A percentile compares a stretch with the other conserved stretches of the same genome.
These are phyloP conservation scores for Artemisia annua DNA, from an alignment of 129 eudicot genomes.

Conservation along the genomic window DNA sequence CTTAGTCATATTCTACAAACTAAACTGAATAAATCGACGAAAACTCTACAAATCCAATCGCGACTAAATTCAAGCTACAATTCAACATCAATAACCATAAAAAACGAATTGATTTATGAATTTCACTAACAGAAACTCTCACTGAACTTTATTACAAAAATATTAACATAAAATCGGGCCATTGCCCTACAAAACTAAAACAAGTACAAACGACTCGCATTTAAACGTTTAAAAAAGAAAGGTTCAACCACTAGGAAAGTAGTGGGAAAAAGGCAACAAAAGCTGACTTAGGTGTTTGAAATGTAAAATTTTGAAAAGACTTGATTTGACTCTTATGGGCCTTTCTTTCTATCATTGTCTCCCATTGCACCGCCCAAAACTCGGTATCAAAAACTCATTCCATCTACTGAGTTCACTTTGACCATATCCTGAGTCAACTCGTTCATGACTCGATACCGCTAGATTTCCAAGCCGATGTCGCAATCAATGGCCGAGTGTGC, in stretches of 20 bases:
- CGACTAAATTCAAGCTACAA: too few relatives aligned
- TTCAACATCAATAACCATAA: neutral
- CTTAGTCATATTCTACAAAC: too few relatives aligned
- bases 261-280: conserved; percentile 29
- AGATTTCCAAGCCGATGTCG: conserved; percentile 84
- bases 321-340: conserved; percentile 45
- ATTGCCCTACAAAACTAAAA: conserved; percentile 23
- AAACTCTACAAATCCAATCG: neutral
- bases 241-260: conserved; percentile 28
- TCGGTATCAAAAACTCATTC: conserved; percentile 3
- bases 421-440: conserved; percentile 29
- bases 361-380: conserved; percentile 30
- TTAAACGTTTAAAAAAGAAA: conserved; percentile 12
- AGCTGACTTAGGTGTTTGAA: conserved; percentile 39
- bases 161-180: conserved; percentile 31
- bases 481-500: conserved; percentile 86
- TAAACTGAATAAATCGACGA: neutral
- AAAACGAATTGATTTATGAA: neutral
- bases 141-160: conserved; percentile 17
- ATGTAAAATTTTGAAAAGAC: conserved; percentile 37
- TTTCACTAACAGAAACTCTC: conserved; percentile 5
- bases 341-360: conserved; percentile 40
- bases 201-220: conserved; percentile 24
- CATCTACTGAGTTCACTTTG: conserved; percentile 17
- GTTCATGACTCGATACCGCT: conserved; percentile 23